Percentiles rank a stretch among this genome's conserved stretches.
Conservation (phyloP, 2,329 filamentous ascomycete species). For the Diaporthe sp. region DNA sequence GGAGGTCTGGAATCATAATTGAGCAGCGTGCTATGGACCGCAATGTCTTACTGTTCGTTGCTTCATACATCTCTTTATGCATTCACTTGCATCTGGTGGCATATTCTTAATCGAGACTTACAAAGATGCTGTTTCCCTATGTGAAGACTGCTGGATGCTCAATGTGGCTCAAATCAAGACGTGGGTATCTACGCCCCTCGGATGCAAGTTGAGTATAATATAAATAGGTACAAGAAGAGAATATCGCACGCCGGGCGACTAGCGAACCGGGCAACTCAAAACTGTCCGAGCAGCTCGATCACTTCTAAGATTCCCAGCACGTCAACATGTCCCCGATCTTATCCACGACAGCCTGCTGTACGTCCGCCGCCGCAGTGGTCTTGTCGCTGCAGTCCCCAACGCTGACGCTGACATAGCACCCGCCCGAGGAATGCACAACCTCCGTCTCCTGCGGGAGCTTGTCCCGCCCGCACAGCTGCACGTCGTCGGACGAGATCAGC, state of each 20-base stretch:
- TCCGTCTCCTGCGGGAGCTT: constrained; percentile 71
- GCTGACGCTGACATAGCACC: constrained; percentile 75
- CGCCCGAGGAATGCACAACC: constrained; percentile 62
- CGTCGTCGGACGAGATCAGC: constrained; percentile 67
- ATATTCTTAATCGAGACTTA: background rate
- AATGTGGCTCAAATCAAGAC: background rate
- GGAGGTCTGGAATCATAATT: background rate
- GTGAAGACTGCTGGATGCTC: background rate
- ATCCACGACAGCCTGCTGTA: constrained; percentile 65
- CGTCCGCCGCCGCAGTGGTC: constrained; percentile 66
- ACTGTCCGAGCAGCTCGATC: background rate
- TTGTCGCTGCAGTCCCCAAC: constrained; percentile 73
- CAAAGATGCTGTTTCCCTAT: background rate
- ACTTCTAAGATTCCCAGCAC: constrained; percentile 25
- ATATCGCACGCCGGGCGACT: background rate
- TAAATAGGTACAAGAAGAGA: constrained; percentile 18
- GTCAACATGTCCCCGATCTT: constrained; percentile 56
- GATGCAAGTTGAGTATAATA: background rate
- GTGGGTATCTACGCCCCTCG: background rate
- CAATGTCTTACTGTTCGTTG: background rate
- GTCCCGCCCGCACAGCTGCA: constrained; percentile 67
- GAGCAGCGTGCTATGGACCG: too few relatives aligned
- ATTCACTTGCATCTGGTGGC: background rate
- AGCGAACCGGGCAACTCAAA: background rate
- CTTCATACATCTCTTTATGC: too few relatives aligned